Conservation (phyloP, 169 alveolate genomes). For the Theileria orientalis region DNA sequence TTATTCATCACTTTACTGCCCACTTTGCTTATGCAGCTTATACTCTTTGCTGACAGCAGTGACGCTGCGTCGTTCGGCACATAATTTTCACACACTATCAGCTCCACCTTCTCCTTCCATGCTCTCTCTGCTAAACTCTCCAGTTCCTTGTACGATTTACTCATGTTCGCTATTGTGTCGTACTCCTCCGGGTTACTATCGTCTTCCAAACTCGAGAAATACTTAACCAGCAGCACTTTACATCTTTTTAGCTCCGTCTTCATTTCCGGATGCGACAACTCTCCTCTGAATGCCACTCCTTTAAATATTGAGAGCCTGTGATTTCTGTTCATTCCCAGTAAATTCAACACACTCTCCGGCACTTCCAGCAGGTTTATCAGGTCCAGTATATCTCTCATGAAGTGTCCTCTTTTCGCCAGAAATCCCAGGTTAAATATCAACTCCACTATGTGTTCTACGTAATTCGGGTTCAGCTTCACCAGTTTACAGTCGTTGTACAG, state of each 20-base stretch:
- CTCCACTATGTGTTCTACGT: conserved; percentile 6
- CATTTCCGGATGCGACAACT: conserved; percentile 34
- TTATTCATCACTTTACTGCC: conserved; percentile 3
- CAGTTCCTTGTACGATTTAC: neutral
- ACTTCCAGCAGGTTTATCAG: conserved; percentile 29
- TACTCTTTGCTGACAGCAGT: conserved; percentile 15
- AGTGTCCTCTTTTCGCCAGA: conserved; percentile 48
- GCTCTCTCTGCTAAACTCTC: conserved; percentile 16
- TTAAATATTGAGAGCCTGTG: conserved; percentile 36
- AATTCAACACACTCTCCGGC: conserved; percentile 3
- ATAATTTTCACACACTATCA: conserved; percentile 21
- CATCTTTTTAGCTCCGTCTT: neutral
- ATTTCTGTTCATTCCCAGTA: conserved; percentile 14
- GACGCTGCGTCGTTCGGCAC: conserved; percentile 19
- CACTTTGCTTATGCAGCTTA: conserved; percentile 38
- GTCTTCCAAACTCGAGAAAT: neutral
- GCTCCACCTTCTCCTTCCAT: conserved; percentile 8
- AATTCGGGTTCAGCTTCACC: neutral
- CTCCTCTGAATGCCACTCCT: conserved; percentile 40
- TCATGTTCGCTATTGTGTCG: conserved; percentile 25
- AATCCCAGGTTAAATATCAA: conserved; percentile 35
- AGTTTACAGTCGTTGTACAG: conserved; percentile 9
- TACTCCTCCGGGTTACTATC: neutral
- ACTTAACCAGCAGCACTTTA: conserved; percentile 15
- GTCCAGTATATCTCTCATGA: conserved; percentile 38